A percentile compares a stretch with the other conserved stretches of the same genome.
Conservation (phyloP, 495 filamentous ascomycete species). For the Terfezia boudieri region DNA sequence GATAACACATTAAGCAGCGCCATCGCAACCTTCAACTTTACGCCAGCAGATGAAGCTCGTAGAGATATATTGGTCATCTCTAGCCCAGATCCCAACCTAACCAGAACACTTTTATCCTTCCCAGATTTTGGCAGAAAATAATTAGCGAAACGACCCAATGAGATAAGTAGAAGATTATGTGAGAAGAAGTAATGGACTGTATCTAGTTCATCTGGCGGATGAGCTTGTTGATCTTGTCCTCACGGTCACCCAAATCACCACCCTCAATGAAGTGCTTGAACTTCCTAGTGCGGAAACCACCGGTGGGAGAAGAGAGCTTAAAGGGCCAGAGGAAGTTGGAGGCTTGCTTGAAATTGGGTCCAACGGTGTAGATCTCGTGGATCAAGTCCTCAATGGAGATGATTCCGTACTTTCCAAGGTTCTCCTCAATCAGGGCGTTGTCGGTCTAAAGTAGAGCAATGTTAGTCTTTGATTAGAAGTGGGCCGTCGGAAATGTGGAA, state of each 20-base stretch:
- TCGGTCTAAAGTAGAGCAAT: conserved; percentile 34
- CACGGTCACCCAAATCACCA: conserved; percentile 92
- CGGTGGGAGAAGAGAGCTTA: conserved; percentile 94
- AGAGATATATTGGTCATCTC: too few relatives aligned
- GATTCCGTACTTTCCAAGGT: conserved; percentile 92
- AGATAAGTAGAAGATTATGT: background rate
- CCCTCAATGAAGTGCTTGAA: conserved; percentile 99
- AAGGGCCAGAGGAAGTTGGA: conserved; percentile 99
- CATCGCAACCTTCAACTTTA: too few relatives aligned
- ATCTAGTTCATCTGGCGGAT: conserved; percentile 96
- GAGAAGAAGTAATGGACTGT: background rate
- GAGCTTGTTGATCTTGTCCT: conserved; percentile 94
- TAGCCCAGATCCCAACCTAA: too few relatives aligned
- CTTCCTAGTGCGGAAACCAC: conserved; percentile 86
- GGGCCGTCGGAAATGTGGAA: background rate
- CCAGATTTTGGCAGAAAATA: too few relatives aligned
- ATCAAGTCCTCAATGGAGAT: conserved; percentile 99
- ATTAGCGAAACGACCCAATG: too few relatives aligned
- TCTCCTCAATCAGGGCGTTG: conserved; percentile 91
- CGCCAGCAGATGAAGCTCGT: too few relatives aligned
- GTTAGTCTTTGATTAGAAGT: background rate
- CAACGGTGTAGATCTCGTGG: conserved; percentile 97
- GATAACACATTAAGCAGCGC: too few relatives aligned
- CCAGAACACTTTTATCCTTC: too few relatives aligned
- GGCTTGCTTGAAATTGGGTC: conserved; percentile 99